phyloP scores from a whole-genome alignment of 148 eudicot genomes.

The Polygonum maritimum region DNA sequence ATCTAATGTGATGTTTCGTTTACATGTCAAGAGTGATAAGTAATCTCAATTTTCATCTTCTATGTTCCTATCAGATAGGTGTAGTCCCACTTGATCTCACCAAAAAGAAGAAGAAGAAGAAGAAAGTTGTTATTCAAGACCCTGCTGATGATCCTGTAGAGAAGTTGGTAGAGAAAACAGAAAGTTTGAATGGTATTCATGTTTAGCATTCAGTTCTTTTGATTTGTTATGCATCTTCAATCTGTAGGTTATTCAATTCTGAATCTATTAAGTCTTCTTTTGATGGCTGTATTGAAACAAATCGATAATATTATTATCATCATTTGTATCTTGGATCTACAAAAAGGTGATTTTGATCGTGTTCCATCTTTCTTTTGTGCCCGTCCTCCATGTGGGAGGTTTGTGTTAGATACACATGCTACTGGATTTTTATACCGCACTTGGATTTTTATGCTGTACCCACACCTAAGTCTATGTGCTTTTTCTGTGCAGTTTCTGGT shows the following conservation, averaged over 20 bases:
- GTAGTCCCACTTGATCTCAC: slow-evolving; percentile 55
- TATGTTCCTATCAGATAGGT: slow-evolving; percentile 21
- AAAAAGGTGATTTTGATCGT: not conserved
- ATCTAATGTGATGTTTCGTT: not conserved
- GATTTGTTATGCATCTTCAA: not conserved
- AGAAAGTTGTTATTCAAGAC: slow-evolving; percentile 65
- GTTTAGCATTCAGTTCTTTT: not conserved
- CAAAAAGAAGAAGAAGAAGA: slow-evolving; percentile 80
- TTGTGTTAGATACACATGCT: not conserved
- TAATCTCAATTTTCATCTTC: not conserved
- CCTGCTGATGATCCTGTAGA: slow-evolving; percentile 53
- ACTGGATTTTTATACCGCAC: not conserved
- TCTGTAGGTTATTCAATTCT: not conserved
- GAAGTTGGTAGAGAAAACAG: slow-evolving; percentile 48
- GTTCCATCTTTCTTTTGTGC: not conserved
- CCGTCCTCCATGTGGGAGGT: not conserved
- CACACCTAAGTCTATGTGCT: not conserved
- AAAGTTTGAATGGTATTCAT: slow-evolving; percentile 42
- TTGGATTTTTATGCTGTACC: not conserved
- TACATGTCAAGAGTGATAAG: not conserved
- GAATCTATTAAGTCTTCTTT: not conserved
- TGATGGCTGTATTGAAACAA: not conserved
- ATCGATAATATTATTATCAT: not conserved
- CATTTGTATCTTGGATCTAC: not conserved
- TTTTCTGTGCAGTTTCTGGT: slow-evolving; percentile 43